A percentile compares a stretch with the other conserved stretches of the same genome.
These are phyloP conservation scores for Setaria viridis DNA, from an alignment of 202 grass and related monocot species.

Conservation along the genomic window DNA sequence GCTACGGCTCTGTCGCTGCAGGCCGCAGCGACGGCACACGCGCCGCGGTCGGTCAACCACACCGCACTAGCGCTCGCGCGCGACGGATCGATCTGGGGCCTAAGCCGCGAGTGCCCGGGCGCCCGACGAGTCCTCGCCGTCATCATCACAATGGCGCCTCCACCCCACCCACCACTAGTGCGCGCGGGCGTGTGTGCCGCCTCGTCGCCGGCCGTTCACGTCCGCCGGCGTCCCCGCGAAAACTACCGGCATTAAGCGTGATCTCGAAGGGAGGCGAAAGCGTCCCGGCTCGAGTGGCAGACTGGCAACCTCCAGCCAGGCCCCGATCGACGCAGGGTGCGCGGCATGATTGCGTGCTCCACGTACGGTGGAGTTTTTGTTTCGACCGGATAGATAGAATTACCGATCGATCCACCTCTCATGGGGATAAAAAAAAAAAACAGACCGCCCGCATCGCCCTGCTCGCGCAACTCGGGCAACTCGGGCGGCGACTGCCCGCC, in stretches of 20 bases:
- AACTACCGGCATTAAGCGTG: conserved; percentile 42
- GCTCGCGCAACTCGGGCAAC: no score
- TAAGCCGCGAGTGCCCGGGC: background rate
- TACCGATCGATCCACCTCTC: no score
- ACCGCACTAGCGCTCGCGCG: conserved; percentile 9
- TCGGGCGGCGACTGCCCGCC: no score
- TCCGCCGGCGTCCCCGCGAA: conserved; percentile 28
- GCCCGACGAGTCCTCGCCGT: background rate
- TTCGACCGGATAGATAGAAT: background rate
- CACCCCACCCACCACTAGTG: conserved; percentile 16
- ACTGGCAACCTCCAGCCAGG: background rate
- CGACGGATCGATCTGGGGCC: background rate
- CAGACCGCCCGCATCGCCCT: no score
- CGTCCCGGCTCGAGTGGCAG: background rate
- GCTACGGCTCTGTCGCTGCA: background rate
- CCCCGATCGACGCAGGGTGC: background rate
- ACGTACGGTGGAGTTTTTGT: background rate
- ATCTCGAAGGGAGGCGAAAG: conserved; percentile 18
- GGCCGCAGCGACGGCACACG: conserved; percentile 8
- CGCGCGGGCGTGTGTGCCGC: background rate
- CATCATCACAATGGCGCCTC: background rate
- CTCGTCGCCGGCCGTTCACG: conserved; percentile 3
- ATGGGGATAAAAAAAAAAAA: no score
- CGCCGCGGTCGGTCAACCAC: conserved; percentile 19
- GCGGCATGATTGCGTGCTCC: conserved; percentile 11